phyloP scores from a whole-genome alignment of 208 protist species.

The Wallacemonas sp. region DNA sequence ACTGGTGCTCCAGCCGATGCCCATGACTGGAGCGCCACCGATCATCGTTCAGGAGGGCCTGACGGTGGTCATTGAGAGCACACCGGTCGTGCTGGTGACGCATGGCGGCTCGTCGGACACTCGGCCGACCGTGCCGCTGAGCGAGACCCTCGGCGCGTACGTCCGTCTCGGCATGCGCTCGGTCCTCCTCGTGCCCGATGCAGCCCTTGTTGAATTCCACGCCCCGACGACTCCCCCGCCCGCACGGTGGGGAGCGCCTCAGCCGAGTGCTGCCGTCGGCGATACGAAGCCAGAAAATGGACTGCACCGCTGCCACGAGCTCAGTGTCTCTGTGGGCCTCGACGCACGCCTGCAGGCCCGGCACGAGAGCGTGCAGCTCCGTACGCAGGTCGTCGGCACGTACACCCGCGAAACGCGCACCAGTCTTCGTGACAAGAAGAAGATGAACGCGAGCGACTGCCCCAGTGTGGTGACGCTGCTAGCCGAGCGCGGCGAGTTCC shows the following conservation, averaged over 20 bases:
- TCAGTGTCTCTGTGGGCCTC: conserved; percentile 20
- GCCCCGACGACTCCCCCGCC: too few species aligned
- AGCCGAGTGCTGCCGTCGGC: too few species aligned
- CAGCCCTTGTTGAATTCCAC: neutral
- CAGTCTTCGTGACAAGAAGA: too few species aligned
- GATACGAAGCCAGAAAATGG: too few species aligned
- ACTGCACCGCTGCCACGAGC: conserved; percentile 8
- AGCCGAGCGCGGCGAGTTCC: conserved; percentile 36
- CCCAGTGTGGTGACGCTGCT: conserved; percentile 30
- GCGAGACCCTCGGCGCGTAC: conserved; percentile 26
- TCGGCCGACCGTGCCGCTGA: neutral
- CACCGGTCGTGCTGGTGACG: conserved; percentile 27
- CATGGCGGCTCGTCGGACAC: neutral
- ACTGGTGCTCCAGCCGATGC: conserved; percentile 31
- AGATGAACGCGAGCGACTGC: too few species aligned
- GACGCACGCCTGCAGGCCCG: conserved; percentile 22
- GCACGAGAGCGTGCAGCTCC: neutral
- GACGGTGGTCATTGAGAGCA: conserved; percentile 38
- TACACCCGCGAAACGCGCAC: conserved; percentile 30
- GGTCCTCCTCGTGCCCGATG: conserved; percentile 27
- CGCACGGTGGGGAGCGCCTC: too few species aligned
- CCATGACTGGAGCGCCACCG: conserved; percentile 20
- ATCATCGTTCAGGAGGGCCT: conserved; percentile 46
- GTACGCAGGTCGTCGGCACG: conserved; percentile 1
- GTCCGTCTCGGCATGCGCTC: conserved; percentile 34